These are phyloP conservation scores for Pyrenochaeta sp. DNA, from an alignment of 2,329 filamentous ascomycete species.

Conservation along the genomic window DNA sequence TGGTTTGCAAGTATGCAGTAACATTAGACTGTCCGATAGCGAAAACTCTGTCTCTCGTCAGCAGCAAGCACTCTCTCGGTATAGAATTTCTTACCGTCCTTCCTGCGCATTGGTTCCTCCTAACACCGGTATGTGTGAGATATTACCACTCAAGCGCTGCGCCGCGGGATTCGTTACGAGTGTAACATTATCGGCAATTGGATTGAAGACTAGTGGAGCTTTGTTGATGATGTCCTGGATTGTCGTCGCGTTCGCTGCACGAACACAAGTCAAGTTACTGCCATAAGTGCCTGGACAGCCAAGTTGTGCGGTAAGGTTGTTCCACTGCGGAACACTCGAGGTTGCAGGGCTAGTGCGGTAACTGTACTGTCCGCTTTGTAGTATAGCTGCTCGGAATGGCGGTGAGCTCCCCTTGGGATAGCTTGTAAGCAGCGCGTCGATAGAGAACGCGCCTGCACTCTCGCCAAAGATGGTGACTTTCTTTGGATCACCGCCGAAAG, in stretches of 20 bases:
- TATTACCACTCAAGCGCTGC: conserved; percentile 27
- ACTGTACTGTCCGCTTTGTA: conserved; percentile 37
- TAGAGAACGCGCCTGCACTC: conserved; percentile 31
- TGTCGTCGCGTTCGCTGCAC: conserved; percentile 23
- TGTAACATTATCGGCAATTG: conserved; percentile 33
- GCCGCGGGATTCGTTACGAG: conserved; percentile 25
- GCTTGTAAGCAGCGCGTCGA: conserved; percentile 40
- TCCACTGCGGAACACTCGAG: conserved; percentile 27
- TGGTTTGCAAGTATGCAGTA: conserved; percentile 26
- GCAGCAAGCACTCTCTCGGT: neutral
- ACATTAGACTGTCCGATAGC: conserved; percentile 25
- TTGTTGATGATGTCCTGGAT: conserved; percentile 30
- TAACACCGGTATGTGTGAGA: conserved; percentile 38
- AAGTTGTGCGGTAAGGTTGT: conserved; percentile 28
- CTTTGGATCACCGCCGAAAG: conserved; percentile 58
- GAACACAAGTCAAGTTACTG: conserved; percentile 34
- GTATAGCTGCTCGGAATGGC: conserved; percentile 41
- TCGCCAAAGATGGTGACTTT: conserved; percentile 59
- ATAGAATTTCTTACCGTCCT: conserved; percentile 17
- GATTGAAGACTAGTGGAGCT: conserved; percentile 29
- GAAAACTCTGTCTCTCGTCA: conserved; percentile 22
- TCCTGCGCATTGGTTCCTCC: conserved; percentile 38
- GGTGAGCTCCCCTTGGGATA: conserved; percentile 26
- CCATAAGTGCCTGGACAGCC: conserved; percentile 28
- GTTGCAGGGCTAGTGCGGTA: conserved; percentile 22